Base-by-base conservation (phyloP, 106 monocot genomes). In the Dendrobium chrysotoxum region DNA sequence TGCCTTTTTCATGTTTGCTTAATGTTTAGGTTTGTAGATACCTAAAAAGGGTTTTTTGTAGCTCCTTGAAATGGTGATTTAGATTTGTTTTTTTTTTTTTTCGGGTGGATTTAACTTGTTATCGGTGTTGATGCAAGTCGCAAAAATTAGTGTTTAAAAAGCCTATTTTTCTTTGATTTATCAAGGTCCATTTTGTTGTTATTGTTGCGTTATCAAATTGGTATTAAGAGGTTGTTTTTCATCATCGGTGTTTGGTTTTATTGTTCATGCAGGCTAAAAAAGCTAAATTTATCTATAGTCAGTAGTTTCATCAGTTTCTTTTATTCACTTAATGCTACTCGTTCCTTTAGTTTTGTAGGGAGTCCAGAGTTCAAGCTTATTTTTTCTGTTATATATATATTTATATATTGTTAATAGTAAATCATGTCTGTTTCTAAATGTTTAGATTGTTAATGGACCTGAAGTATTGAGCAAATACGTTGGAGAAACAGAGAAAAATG, bases 391-490 rank as follows among this genome's bases (percentile, higher is more conserved):
- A 57, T 39, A 17, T 44, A 65, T 44, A 50, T 79, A 44, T 45
- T 20, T n/a, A 8, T 57, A 4, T 39, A 8, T 54, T 35, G 41
- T 44, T 76, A 82, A 26, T 70, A n/a, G 40, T 15, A 25, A 53
- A 39, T 44, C 38, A 21, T 70, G 64, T 9, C 0, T 25, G 12
- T 77, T 71, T 55, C 11, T 5, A 39, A 72, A 82, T 11, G 7
- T 78, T 72, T 88, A 99, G 98, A 92, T 99, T 93, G 95, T 99
- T 70, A 99, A 99, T 90, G 98, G 98, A 25, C 98, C 95, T 87
- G 98, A 99, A 93, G 98, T 95, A 17, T 78, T 99, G 42, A 99
- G 98, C 89, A 99, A 95, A 67, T 99, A 85, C 88, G 98, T 98
- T 83, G 95, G 98, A 82, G 98, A 99, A 85, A 95, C 95, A 45